Base-by-base conservation (phyloP, 2,329 filamentous ascomycete species). In the Zymoseptoria ardabiliae region DNA sequence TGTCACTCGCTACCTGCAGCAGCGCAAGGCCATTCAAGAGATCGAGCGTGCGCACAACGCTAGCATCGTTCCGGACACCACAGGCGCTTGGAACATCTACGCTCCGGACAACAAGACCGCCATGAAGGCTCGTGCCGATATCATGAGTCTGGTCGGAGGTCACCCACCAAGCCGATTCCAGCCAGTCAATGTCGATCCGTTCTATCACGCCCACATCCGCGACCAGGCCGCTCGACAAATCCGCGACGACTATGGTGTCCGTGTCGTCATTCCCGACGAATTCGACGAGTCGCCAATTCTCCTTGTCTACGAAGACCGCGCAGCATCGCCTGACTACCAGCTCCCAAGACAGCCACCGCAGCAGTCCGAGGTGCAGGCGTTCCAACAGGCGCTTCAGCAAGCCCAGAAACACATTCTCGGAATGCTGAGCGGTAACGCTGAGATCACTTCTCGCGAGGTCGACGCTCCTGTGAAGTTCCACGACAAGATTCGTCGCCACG, bases 81-180 rank as follows among this genome's bases (percentile, higher is more conserved):
- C 85, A 10, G 84, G 89, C 51, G 86, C 87, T 0, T 96, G 92
- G 91, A 88, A 96, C 72, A 83, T 97, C 57, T 96, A 92, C 75
- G 90, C 90, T 6, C 84, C 88, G 45, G 89, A 96, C 68, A 86
- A 87, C 65, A 95, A 94, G 79, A 95, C 91, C 71, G 83, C 84
- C 25, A 85, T 90, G 71, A 86, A 86, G 67, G 89, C 88, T 7
- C 87, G 89, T 69, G 83, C 84, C 6, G 89, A 91, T 68, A 86
- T 94, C 69, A 86, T 85, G 71, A 84, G 83, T 67, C 83, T 94
- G 60, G 84, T 93, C 66, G 83, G 83, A 61, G 84, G 84, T 54
- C 88, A 91, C 70, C 89, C 89, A 50, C 90, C 89, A 3, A 82
- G 85, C 45, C 84, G 89, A 63, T 83, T 94, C 72, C 79, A 81